Evolutionary conservation across 306 rosid species (phyloP).

Genomic region (Astragalus glycyphyllos): DNA sequence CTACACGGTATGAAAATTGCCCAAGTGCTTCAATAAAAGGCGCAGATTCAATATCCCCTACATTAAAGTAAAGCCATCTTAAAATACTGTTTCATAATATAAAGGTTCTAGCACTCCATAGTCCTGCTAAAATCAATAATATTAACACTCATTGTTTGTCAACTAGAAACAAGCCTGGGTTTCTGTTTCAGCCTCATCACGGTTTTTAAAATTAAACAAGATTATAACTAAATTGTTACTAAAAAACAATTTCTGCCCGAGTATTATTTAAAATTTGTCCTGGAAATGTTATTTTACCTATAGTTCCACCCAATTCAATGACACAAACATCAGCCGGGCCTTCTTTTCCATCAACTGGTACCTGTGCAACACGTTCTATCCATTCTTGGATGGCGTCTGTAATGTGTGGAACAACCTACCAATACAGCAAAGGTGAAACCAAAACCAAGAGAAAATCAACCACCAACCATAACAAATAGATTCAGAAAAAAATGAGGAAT

Average conservation of each 20-base stretch:
- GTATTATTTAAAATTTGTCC: not conserved
- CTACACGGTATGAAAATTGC: constrained; percentile 47
- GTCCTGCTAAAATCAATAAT: constrained; percentile 1
- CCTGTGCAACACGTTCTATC: constrained; percentile 75
- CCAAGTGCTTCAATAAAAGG: constrained; percentile 50
- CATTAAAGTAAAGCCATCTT: constrained; percentile 14
- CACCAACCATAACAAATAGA: constrained; percentile 1
- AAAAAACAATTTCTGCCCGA: not conserved
- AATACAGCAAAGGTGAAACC: constrained; percentile 31
- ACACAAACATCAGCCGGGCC: constrained; percentile 86
- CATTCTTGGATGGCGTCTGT: constrained; percentile 87
- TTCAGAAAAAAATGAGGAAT: constrained; percentile 17
- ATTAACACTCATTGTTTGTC: not conserved
- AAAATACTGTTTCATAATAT: not conserved
- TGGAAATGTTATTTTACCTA: constrained; percentile 60
- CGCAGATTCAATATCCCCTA: constrained; percentile 44
- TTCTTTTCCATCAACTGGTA: constrained; percentile 80
- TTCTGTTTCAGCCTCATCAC: not conserved
- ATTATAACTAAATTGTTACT: not conserved
- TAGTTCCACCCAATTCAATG: constrained; percentile 87
- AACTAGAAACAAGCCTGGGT: not conserved
- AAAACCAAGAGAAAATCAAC: constrained; percentile 31
- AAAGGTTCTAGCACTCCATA: not conserved
- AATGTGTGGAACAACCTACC: constrained; percentile 79
- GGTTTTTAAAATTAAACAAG: not conserved